Base-by-base conservation (phyloP, 805 yeast species). In the Cyberlindnera lachancei region DNA sequence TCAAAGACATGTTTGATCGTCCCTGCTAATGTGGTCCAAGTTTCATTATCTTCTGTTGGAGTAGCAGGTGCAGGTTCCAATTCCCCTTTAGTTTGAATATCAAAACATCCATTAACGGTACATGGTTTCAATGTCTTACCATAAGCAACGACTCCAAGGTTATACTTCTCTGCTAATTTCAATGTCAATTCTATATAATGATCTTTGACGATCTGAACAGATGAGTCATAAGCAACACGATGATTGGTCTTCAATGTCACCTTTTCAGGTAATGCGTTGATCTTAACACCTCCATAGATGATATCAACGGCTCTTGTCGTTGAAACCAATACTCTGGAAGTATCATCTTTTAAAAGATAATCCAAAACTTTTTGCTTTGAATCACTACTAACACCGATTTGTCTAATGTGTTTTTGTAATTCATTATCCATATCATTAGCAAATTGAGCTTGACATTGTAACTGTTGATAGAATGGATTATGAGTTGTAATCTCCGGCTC, bases 241-340 rank as follows among this genome's bases (percentile, higher is more conserved):
- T 79, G 81, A 55, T 84, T 81, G 27, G 75, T 60, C 20, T 56
- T 55, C 4, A 72, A 73, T 14, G 63, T 54, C 6, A 44, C 42
- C 24, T 34, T 35, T 48, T 82, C 90, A 2, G 94, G 94, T 30
- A 83, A 58, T 1, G 92, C 86, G 47, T 83, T 83, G 23, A 77
- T 66, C 56, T 84, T 83, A 35, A 75, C 68, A 25, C 94, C 94
- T 16, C 90, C 92, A 12, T 57, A 48, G 37, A 84, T 63, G 14
- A 47, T 35, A 29, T 49, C 52, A 25, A 49, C 30, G 7, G 53
- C 53, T 25, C 44, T 84, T 4, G 84, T 68, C 0, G 90, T 80
- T 33, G 66, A 61, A 16, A 78, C 56, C 31, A 69, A 51, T 40
- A 66, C 72, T 35, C 62, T 54, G 16, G 15, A 10, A 14, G 15